Evolutionary conservation across 1,139 yeast species (phyloP).

Genomic region (Eremothecium cymbalariae): DNA sequence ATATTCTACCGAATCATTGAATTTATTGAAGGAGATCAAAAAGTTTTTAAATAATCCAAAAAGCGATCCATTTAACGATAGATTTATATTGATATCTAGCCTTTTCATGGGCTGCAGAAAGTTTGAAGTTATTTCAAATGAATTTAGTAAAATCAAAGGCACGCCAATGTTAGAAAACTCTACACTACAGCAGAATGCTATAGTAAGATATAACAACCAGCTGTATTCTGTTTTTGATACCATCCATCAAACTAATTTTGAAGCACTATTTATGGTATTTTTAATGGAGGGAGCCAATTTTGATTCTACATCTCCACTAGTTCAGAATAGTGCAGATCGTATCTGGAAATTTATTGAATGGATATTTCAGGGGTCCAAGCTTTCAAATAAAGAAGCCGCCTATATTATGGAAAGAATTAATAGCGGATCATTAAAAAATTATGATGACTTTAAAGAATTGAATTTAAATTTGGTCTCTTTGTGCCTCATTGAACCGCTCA

Average conservation of each 20-base stretch:
- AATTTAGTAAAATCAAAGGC: constrained; percentile 7
- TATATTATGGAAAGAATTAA: constrained; percentile 8
- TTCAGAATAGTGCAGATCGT: constrained; percentile 10
- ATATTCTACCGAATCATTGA: constrained; percentile 27
- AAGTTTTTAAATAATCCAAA: constrained; percentile 9
- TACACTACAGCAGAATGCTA: constrained; percentile 1
- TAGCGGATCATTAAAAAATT: constrained; percentile 8
- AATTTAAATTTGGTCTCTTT: constrained; percentile 7
- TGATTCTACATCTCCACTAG: constrained; percentile 4
- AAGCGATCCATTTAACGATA: constrained; percentile 10
- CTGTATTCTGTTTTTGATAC: constrained; percentile 11
- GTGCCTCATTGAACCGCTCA: constrained; percentile 9
- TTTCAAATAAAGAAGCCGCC: constrained; percentile 4
- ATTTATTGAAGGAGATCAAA: constrained; percentile 28
- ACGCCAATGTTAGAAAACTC: background rate
- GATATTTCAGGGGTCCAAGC: constrained; percentile 7
- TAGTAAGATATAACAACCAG: constrained; percentile 6
- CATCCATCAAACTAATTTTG: constrained; percentile 11
- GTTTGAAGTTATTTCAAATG: constrained; percentile 8
- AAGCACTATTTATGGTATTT: constrained; percentile 9
- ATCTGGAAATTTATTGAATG: constrained; percentile 10
- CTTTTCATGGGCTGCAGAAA: constrained; percentile 10
- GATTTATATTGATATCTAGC: constrained; percentile 7
- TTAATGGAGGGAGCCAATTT: constrained; percentile 6
- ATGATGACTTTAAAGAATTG: constrained; percentile 6